Conservation (phyloP, 2,329 filamentous ascomycete species). For the Seiridium unicorne region DNA sequence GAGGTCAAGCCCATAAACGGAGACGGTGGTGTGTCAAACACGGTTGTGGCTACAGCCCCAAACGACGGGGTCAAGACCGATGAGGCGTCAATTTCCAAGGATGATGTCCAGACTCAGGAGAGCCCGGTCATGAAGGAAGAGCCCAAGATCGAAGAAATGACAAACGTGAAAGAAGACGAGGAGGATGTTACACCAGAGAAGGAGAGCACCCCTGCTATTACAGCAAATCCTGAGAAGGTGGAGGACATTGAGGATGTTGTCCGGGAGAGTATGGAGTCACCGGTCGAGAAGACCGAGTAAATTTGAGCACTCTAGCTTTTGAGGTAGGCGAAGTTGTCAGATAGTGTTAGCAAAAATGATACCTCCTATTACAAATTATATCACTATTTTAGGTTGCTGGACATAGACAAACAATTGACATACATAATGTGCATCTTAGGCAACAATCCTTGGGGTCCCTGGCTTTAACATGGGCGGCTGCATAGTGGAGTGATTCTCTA, state of each 20-base stretch:
- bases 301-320: not conserved
- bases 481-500: no score
- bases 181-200: not conserved
- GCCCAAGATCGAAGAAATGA: not conserved
- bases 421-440: not conserved
- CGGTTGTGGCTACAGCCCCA: not conserved
- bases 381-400: no score
- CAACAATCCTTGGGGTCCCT: not conserved
- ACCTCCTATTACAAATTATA: not conserved
- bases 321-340: not conserved
- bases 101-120: not conserved
- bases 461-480: not conserved
- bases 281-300: slow-evolving; percentile 5
- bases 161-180: not conserved
- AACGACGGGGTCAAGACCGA: not conserved
- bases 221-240: slow-evolving; percentile 19
- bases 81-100: no score
- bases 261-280: slow-evolving; percentile 12
- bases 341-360: slow-evolving; percentile 1
- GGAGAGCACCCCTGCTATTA: slow-evolving; percentile 10
- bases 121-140: not conserved
- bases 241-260: slow-evolving; percentile 26
- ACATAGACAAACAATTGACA: not conserved
- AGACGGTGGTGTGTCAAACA: not conserved
- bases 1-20: not conserved